Evolutionary conservation across 2,329 filamentous ascomycete species (phyloP).

Genomic region (Thelonectria blattea): DNA sequence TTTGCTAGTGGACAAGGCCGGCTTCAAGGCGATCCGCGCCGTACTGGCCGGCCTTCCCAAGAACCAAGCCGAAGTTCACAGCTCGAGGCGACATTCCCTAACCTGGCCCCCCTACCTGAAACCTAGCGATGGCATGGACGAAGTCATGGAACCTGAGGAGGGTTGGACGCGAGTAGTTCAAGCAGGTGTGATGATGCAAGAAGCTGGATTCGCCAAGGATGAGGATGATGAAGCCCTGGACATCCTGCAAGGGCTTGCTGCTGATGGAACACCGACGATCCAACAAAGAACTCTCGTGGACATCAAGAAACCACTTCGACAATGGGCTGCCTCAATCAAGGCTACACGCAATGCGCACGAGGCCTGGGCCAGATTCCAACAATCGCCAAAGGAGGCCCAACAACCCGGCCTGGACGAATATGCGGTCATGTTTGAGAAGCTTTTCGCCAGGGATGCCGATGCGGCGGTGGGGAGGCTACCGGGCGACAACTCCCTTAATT

Average conservation of each 20-base stretch:
- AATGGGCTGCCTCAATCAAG: constrained; percentile 63
- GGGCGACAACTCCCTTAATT: constrained; percentile 65
- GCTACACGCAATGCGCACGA: constrained; percentile 67
- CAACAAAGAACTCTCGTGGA: constrained; percentile 48
- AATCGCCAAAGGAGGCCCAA: constrained; percentile 42
- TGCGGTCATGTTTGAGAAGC: constrained; percentile 65
- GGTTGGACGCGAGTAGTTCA: constrained; percentile 60
- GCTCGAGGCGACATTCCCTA: constrained; percentile 54
- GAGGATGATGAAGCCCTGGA: constrained; percentile 56
- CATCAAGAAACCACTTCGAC: constrained; percentile 26
- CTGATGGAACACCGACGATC: constrained; percentile 61
- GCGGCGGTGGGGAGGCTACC: constrained; percentile 49
- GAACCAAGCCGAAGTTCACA: constrained; percentile 55
- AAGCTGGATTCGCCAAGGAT: constrained; percentile 59
- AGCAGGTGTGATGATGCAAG: constrained; percentile 60
- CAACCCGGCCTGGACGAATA: constrained; percentile 55
- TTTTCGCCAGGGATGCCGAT: constrained; percentile 47
- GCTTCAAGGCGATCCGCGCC: constrained; percentile 60
- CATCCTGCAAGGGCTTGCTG: constrained; percentile 58
- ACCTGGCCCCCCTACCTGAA: constrained; percentile 67
- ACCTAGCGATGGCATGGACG: constrained; percentile 65
- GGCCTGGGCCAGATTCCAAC: constrained; percentile 61
- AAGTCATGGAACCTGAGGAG: constrained; percentile 56
- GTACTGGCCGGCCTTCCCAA: constrained; percentile 62
- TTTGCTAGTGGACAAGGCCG: constrained; percentile 55